Evolutionary conservation across 257 asterid genomes (phyloP), one percentile per base, ranked within the genome.

Genomic region (Schizonepeta tenuifolia): DNA sequence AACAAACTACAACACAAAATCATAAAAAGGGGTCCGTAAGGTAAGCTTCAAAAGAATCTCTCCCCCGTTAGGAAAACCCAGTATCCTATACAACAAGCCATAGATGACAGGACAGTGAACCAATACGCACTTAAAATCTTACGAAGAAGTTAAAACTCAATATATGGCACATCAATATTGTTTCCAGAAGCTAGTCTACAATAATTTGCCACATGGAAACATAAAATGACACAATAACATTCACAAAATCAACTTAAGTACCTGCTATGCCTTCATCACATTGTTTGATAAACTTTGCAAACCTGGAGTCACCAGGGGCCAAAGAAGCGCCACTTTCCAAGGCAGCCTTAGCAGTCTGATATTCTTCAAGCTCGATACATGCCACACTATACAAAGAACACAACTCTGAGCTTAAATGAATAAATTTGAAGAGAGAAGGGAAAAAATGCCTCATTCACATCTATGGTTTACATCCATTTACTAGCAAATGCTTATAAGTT

Each of bases 361-460:
- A 93, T 68, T 93, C 98, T 84, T 90, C 97, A 71, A 93, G 98
- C 84, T 90, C 85, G 73, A 93, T 71, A 71, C 97, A 90, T 20
- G 96, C 98, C 77, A 75, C 72, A 69, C 98, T 93, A 79, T n/a
- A 68, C 38, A 20, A 61, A 71, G 60, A 75, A 73, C 24, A 75
- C 4, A 43, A 61, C 9, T 24, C 0, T 26, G 65, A 7, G 36
- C 41, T 14, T 47, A 35, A 43, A 50, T 62, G 12, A 31, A 24
- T 4, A 68, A 33, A 53, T 53, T 21, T 4, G 67, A 33, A 36
- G 77, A 62, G 35, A 15, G 54, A 7, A 38, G 38, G 35, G 22
- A 5, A 63, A 17, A 65, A 26, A 12, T 21, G 1, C 4, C 38
- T 20, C 40, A 56, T 28, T 54, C 21, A 55, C 47, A 28, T 50